Conservation (phyloP, 2,329 filamentous ascomycete genomes). For the Fusarium circinatum region DNA sequence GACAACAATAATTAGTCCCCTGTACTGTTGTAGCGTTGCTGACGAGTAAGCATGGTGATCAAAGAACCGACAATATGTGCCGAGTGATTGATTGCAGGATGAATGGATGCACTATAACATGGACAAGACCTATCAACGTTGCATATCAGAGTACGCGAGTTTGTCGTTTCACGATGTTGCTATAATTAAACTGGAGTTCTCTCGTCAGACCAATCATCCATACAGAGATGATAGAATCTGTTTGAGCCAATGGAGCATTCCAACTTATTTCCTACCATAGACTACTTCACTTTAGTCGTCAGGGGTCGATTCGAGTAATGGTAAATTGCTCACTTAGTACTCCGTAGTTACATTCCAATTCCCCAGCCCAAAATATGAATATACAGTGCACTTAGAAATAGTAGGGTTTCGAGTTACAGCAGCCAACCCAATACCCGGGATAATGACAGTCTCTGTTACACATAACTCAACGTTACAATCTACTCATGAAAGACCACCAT, state of each 20-base stretch:
- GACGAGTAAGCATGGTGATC: neutral
- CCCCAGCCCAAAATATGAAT: neutral
- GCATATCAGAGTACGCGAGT: neutral
- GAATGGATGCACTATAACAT: neutral
- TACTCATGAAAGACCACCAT: neutral
- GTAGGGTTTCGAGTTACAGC: neutral
- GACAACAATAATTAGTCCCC: no score
- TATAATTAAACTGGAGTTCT: constrained; percentile 1
- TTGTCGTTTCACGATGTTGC: constrained; percentile 10
- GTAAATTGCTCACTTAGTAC: neutral
- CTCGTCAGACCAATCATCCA: constrained; percentile 1
- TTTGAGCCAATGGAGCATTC: neutral
- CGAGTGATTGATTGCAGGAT: neutral
- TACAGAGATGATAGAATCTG: neutral
- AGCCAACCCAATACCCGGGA: constrained; percentile 1
- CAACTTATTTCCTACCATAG: neutral
- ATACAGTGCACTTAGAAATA: neutral
- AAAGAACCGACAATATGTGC: neutral
- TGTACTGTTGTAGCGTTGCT: no score
- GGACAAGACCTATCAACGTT: constrained; percentile 3
- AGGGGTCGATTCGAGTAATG: neutral
- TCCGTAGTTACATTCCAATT: neutral
- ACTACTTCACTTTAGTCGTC: neutral
- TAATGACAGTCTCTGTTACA: neutral
- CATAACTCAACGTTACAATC: constrained; percentile 22